Evolutionary conservation across 805 yeast genomes (phyloP), one percentile per base, ranked within the genome.

Genomic region (Cyberlindnera suaveolens): DNA sequence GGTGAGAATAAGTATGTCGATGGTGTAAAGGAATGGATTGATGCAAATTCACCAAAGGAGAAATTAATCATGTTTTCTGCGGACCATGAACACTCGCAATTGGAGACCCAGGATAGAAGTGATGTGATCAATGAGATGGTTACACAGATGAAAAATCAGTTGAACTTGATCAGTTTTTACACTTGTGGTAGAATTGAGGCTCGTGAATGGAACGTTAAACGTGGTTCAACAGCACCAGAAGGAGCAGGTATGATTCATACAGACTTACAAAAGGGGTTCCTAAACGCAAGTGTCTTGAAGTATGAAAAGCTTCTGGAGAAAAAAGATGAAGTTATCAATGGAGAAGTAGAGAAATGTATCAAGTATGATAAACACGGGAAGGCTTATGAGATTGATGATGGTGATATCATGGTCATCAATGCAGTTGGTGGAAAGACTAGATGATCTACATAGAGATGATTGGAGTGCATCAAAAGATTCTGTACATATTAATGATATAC

Each of bases 161-260:
- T 89, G 45, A 77, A 80, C 41, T 69, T 89, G 59, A 85, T 87
- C 18, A 84, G 95, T 34, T 89, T 77, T 63, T 89, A 83, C 66
- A 89, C 97, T 0, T 85, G 95, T 59, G 96, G 96, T 26, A 80
- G 81, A 20, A 70, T 73, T 40, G 96, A 89, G 64, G 90, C 85
- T 9, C 71, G 91, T 57, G 95, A 89, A 62, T 89, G 97, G 97
- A 84, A 89, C 15, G 72, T 89, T 42, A 74, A 90, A 58, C 70
- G 71, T 40, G 86, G 88, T 27, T 75, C 84, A 15, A 75, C 78
- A 31, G 96, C 95, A 2, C 90, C 91, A 32, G 85, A 85, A 49
- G 96, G 95, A 3, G 96, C 96, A 1, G 95, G 90, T 18, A 82
- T 83, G 30, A 89, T 89, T 46, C 96, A 89, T 61, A 83, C 87